A percentile compares a stretch with the other conserved stretches of the same genome.
These are phyloP conservation scores for Bruguiera sexangula DNA, from an alignment of 345 rosid species.

Conservation along the genomic window DNA sequence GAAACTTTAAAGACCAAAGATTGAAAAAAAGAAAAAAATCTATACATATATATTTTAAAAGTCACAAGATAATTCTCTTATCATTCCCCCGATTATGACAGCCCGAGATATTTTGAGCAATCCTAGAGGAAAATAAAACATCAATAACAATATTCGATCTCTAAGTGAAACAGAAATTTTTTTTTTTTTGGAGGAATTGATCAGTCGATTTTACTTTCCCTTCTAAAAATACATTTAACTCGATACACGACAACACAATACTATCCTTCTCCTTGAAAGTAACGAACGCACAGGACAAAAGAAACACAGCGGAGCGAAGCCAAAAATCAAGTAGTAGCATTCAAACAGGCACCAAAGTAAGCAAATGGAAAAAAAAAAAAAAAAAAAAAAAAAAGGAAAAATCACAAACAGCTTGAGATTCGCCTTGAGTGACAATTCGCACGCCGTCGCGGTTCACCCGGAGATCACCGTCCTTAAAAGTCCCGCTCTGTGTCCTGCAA, in stretches of 20 bases:
- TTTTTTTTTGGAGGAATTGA: not conserved
- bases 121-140: too few species aligned
- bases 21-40: too few species aligned
- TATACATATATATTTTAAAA: too few species aligned
- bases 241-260: too few species aligned
- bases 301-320: too few species aligned
- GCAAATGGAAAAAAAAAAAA: not conserved
- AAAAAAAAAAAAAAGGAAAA: not conserved
- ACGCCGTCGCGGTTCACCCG: constrained; percentile 89
- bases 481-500: constrained; percentile 77
- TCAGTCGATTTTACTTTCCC: not conserved
- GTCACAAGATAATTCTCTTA: too few species aligned
- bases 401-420: constrained; percentile 52
- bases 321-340: not conserved
- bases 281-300: too few species aligned
- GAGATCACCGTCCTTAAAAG: constrained; percentile 89
- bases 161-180: not conserved
- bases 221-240: not conserved
- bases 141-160: not conserved
- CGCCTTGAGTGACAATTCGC: constrained; percentile 58
- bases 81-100: too few species aligned
- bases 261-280: too few species aligned
- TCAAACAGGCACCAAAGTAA: not conserved
- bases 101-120: too few species aligned
- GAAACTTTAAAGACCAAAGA: too few species aligned